phyloP scores from a whole-genome alignment of 208 protist genomes.

The Angomonas ambiguus region DNA sequence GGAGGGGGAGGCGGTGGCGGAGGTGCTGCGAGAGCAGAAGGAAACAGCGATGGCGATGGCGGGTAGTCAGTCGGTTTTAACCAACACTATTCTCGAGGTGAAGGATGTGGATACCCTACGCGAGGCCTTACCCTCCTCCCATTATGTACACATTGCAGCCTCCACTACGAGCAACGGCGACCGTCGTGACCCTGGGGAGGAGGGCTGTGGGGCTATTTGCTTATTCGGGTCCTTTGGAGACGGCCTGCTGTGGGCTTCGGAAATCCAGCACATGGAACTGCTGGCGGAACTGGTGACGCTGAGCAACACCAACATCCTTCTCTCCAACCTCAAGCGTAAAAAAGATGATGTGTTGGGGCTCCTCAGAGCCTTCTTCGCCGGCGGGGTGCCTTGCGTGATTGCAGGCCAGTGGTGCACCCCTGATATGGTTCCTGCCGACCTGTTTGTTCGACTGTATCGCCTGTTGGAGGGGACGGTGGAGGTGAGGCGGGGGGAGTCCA shows the following conservation, averaged over 20 bases:
- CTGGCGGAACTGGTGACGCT: conserved; percentile 81
- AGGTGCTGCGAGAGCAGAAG: conserved; percentile 22
- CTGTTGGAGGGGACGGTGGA: conserved; percentile 26
- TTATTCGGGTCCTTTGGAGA: conserved; percentile 25
- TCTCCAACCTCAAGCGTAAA: conserved; percentile 22
- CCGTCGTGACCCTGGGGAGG: conserved; percentile 10
- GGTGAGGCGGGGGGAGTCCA: not conserved
- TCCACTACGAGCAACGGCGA: conserved; percentile 16
- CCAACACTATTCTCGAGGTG: conserved; percentile 38
- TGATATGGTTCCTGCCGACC: conserved; percentile 73
- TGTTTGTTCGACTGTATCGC: conserved; percentile 78
- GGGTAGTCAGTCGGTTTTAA: conserved; percentile 16
- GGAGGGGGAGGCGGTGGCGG: conserved; percentile 51
- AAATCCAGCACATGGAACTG: conserved; percentile 76
- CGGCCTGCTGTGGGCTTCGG: conserved; percentile 47
- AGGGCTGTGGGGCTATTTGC: conserved; percentile 23
- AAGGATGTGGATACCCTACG: conserved; percentile 48
- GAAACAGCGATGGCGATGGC: conserved; percentile 7
- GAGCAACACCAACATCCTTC: conserved; percentile 74
- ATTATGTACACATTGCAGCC: conserved; percentile 32
- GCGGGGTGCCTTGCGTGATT: conserved; percentile 77
- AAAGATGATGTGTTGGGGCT: conserved; percentile 68
- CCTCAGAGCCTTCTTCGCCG: conserved; percentile 61
- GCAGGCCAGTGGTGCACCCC: conserved; percentile 87
- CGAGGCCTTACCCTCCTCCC: conserved; percentile 30